Conservation (phyloP, 2,329 filamentous ascomycete genomes). For the Pseudogymnoascus sp. region DNA sequence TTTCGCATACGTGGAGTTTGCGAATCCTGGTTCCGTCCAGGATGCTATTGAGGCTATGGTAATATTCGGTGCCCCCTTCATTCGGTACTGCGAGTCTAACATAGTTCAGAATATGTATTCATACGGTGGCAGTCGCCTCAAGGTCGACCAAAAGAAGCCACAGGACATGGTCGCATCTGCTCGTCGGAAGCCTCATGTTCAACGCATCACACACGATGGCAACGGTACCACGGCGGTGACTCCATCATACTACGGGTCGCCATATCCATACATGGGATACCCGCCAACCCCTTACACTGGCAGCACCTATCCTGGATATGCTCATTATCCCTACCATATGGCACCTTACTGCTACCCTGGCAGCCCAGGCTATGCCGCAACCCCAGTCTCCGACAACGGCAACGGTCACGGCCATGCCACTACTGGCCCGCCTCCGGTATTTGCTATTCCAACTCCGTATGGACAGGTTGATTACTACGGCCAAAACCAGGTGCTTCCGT, state of each 20-base stretch:
- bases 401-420: background rate
- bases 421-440: background rate
- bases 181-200: conserved; percentile 3
- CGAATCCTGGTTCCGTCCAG: conserved; percentile 17
- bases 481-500: conserved; percentile 1
- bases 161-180: conserved; percentile 12
- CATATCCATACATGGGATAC: background rate
- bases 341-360: background rate
- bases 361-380: background rate
- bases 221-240: background rate
- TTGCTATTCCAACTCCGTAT: conserved; percentile 2
- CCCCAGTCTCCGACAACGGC: background rate
- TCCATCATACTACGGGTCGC: background rate
- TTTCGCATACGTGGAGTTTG: conserved; percentile 32
- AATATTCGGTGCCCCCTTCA: conserved; percentile 5
- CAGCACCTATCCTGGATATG: background rate
- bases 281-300: conserved; percentile 1
- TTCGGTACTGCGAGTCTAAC: conserved; percentile 7
- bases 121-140: conserved; percentile 22
- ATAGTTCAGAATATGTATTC: conserved; percentile 19
- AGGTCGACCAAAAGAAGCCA: conserved; percentile 27
- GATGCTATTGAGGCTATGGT: conserved; percentile 20
- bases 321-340: background rate
- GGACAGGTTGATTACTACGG: background rate
- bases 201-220: background rate